Conservation (phyloP, 306 rosid genomes). For the Echinosophora koreensis region DNA sequence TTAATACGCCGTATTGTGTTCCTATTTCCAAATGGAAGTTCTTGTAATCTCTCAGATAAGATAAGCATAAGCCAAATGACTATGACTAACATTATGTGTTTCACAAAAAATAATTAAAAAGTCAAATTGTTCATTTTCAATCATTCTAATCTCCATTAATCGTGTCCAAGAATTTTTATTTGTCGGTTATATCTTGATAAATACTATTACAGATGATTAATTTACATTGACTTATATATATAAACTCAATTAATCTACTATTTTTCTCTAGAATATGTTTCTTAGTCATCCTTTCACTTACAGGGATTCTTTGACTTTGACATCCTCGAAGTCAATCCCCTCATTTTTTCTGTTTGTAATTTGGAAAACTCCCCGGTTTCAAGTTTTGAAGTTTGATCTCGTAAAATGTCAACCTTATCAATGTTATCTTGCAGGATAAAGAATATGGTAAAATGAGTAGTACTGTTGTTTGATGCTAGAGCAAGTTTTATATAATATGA, state of each 20-base stretch:
- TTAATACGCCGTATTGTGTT: not conserved
- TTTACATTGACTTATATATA: constrained; percentile 2
- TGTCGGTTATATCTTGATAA: not conserved
- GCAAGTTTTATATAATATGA: constrained; percentile 31
- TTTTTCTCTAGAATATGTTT: not conserved
- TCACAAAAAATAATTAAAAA: not conserved
- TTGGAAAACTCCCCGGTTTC: not conserved
- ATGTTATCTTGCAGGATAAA: constrained; percentile 23
- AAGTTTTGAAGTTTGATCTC: constrained; percentile 9
- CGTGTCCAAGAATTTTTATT: not conserved
- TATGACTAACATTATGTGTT: not conserved
- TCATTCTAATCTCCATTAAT: not conserved
- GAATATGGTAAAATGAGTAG: constrained; percentile 11
- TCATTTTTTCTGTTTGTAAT: not conserved
- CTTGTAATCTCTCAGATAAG: not conserved
- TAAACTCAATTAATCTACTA: constrained; percentile 27
- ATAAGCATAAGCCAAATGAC: not conserved
- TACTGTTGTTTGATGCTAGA: constrained; percentile 34
- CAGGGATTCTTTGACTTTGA: constrained; percentile 33
- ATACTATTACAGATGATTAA: not conserved
- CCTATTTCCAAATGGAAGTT: constrained; percentile 25
- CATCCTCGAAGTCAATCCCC: not conserved
- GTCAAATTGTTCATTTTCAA: constrained; percentile 10
- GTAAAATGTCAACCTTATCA: constrained; percentile 29
- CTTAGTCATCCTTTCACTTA: not conserved